These are phyloP conservation scores for Plasmodium chabaudi DNA, from an alignment of 169 alveolate species.

Conservation along the genomic window DNA sequence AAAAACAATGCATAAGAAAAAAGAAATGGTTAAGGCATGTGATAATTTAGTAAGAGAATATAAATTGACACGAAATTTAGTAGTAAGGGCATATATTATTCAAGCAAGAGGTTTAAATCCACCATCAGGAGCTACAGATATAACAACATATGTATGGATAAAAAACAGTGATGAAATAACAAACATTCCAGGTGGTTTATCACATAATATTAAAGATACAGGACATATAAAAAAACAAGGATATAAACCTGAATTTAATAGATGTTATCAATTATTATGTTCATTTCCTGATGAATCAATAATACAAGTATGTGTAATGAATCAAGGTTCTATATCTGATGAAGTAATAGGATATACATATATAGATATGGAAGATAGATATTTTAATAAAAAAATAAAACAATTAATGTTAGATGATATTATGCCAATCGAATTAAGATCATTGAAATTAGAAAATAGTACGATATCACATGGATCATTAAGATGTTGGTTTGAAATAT, in stretches of 20 bases:
- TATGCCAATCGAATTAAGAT: conserved; percentile 88
- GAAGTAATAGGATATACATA: conserved; percentile 91
- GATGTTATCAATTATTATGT: conserved; percentile 89
- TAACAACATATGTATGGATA: conserved; percentile 87
- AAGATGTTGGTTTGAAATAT: conserved; percentile 91
- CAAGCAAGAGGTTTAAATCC: conserved; percentile 92
- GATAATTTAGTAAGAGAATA: conserved; percentile 69
- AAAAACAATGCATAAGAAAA: conserved; percentile 52
- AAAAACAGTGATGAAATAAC: conserved; percentile 86
- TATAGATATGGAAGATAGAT: conserved; percentile 92
- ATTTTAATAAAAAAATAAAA: conserved; percentile 85
- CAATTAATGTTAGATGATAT: conserved; percentile 85
- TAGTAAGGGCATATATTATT: conserved; percentile 89
- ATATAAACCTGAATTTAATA: conserved; percentile 90
- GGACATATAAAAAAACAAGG: conserved; percentile 88
- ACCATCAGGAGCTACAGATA: conserved; percentile 87
- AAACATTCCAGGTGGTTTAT: conserved; percentile 83
- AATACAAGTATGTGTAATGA: conserved; percentile 88
- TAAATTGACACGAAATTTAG: conserved; percentile 77
- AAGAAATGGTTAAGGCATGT: conserved; percentile 70
- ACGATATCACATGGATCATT: conserved; percentile 91
- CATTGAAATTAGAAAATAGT: conserved; percentile 83
- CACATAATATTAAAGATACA: conserved; percentile 85
- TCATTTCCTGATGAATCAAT: conserved; percentile 91
- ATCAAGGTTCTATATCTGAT: conserved; percentile 88